Conservation (phyloP, 148 eudicot species). For the Spergularia bocconei region DNA sequence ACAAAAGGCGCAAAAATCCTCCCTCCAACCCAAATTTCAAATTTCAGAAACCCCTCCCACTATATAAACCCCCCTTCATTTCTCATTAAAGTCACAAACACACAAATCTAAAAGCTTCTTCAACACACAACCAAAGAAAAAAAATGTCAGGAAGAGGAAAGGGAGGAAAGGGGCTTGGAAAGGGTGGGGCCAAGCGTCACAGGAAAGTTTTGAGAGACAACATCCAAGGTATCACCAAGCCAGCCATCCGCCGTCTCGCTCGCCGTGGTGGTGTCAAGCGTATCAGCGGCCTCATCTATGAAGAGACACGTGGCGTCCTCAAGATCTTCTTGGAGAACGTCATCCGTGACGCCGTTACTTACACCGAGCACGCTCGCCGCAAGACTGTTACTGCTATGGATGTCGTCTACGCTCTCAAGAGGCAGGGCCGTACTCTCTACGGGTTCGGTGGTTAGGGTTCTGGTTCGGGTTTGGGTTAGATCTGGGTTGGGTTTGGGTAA, state of each 20-base stretch:
- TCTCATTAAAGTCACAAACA: background rate
- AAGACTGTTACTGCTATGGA: conserved; percentile 31
- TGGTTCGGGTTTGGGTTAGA: background rate
- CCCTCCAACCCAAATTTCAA: conserved; percentile 18
- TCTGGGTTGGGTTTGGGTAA: background rate
- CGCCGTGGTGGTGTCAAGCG: conserved; percentile 28
- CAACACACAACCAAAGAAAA: background rate
- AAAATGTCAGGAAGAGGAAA: conserved; percentile 34
- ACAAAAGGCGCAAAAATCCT: conserved; percentile 3
- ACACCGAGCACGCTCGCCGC: conserved; percentile 23
- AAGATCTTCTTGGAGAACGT: conserved; percentile 28
- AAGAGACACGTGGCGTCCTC: conserved; percentile 25
- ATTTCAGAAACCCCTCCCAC: no score
- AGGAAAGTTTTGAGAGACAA: conserved; percentile 25
- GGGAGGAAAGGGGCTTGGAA: conserved; percentile 28
- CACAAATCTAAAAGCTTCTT: background rate
- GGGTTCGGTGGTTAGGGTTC: conserved; percentile 24
- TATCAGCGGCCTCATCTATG: conserved; percentile 24
- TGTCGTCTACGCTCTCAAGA: conserved; percentile 29
- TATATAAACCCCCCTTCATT: background rate
- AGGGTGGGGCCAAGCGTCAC: conserved; percentile 30
- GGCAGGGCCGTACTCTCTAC: conserved; percentile 27
- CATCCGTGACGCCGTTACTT: conserved; percentile 20
- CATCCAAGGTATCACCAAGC: conserved; percentile 26
- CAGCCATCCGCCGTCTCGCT: conserved; percentile 22